A percentile compares a stretch with the other conserved stretches of the same genome.
Conservation (phyloP, 805 yeast species). For the Debaryomyces hansenii region DNA sequence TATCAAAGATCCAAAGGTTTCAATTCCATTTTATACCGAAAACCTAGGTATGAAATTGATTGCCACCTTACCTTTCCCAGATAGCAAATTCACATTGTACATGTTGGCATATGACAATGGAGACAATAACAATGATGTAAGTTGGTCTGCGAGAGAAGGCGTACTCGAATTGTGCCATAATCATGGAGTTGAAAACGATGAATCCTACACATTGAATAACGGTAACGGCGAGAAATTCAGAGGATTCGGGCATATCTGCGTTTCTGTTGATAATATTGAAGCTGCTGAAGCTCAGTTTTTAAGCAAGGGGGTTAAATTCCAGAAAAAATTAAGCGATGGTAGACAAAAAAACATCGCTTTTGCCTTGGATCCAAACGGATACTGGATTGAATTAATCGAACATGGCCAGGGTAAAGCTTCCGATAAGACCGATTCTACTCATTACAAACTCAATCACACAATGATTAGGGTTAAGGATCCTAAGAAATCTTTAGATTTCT, state of each 20-base stretch:
- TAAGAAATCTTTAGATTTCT: constrained; percentile 69
- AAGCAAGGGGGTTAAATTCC: constrained; percentile 64
- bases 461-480: constrained; percentile 95
- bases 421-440: constrained; percentile 34
- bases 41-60: constrained; percentile 73
- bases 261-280: constrained; percentile 79
- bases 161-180: constrained; percentile 82
- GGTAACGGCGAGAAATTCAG: constrained; percentile 85
- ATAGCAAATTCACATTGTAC: constrained; percentile 62
- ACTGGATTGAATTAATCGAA: constrained; percentile 90
- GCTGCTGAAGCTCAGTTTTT: constrained; percentile 60
- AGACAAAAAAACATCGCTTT: constrained; percentile 93
- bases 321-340: constrained; percentile 85
- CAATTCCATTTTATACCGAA: constrained; percentile 71
- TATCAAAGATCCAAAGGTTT: constrained; percentile 74
- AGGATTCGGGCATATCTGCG: constrained; percentile 94
- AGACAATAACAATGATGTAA: constrained; percentile 30
- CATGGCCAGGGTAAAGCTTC: constrained; percentile 46
- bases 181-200: constrained; percentile 67
- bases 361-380: constrained; percentile 92
- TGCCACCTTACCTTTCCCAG: constrained; percentile 51
- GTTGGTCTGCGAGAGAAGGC: constrained; percentile 56
- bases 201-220: constrained; percentile 58
- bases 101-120: constrained; percentile 59
- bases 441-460: constrained; percentile 74